These are phyloP conservation scores for Hymenoscyphus occultus DNA, from an alignment of 2,329 filamentous ascomycete species.

Conservation along the genomic window DNA sequence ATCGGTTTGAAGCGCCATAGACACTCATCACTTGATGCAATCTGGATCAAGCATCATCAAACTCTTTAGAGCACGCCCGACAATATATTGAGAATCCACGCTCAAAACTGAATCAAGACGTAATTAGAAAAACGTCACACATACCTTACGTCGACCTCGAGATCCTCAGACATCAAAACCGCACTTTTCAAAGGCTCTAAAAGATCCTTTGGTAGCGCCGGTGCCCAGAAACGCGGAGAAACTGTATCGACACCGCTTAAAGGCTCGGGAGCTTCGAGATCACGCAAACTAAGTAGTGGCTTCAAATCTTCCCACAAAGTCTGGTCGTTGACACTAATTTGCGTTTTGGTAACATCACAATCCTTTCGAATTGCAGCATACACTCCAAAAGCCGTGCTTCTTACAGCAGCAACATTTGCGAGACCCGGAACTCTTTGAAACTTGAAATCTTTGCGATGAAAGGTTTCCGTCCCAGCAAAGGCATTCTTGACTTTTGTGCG, in stretches of 20 bases:
- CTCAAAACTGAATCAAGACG: background rate
- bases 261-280: conserved; percentile 48
- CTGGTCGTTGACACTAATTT: conserved; percentile 63
- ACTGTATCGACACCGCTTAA: conserved; percentile 41
- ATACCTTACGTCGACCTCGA: conserved; percentile 58
- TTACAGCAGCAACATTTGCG: conserved; percentile 77
- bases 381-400: conserved; percentile 85
- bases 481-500: conserved; percentile 75
- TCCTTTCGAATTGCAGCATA: conserved; percentile 86
- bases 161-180: conserved; percentile 59
- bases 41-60: background rate
- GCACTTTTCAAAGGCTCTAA: conserved; percentile 50
- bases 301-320: conserved; percentile 72
- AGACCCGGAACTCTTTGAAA: conserved; percentile 88
- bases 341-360: conserved; percentile 72
- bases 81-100: background rate
- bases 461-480: conserved; percentile 45
- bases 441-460: conserved; percentile 85
- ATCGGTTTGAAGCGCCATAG: background rate
- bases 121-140: background rate
- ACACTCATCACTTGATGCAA: background rate
- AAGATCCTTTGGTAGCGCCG: conserved; percentile 49
- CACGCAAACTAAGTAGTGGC: conserved; percentile 64
- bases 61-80: background rate
- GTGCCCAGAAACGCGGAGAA: conserved; percentile 43